A percentile compares a stretch with the other conserved stretches of the same genome.
Evolutionary conservation across 352 stramenopile genomes (phyloP).

Genomic region (Pythium rhizo-oryzae): DNA sequence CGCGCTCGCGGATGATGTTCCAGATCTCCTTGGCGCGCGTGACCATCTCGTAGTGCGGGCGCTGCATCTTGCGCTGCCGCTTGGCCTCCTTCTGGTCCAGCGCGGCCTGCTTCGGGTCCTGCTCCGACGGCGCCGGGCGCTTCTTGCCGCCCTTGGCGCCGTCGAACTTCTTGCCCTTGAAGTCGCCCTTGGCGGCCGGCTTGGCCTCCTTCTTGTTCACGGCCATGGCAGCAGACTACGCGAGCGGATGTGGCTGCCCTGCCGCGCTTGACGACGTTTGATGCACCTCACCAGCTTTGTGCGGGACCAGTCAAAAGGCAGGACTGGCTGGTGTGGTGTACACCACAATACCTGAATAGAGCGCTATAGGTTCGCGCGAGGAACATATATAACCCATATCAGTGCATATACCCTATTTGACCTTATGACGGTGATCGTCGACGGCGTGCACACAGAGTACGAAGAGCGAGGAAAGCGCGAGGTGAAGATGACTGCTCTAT

Average conservation of each 20-base stretch:
- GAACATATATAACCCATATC: neutral
- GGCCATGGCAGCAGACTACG: conserved; percentile 15
- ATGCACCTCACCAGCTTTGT: conserved; percentile 21
- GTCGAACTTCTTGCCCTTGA: conserved; percentile 22
- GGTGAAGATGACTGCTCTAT: neutral
- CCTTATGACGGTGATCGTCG: too few species aligned
- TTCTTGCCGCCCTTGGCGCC: conserved; percentile 48
- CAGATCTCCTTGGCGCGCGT: conserved; percentile 94
- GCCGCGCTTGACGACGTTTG: conserved; percentile 25
- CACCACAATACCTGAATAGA: conserved; percentile 18
- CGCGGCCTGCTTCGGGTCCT: conserved; percentile 81
- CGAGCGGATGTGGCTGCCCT: neutral
- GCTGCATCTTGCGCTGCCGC: conserved; percentile 95
- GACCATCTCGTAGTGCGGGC: conserved; percentile 93
- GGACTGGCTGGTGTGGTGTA: conserved; percentile 7
- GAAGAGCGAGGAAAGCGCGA: neutral
- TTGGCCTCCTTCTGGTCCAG: conserved; percentile 90
- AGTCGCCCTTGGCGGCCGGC: conserved; percentile 20
- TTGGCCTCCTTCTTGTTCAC: conserved; percentile 29
- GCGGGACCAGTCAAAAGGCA: conserved; percentile 28
- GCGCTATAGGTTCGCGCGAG: conserved; percentile 15
- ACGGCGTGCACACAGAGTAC: too few species aligned
- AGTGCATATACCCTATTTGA: too few species aligned
- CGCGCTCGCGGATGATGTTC: conserved; percentile 93
- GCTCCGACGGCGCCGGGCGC: conserved; percentile 49